Evolutionary conservation across 192 early-diverging fungal genomes (phyloP).

Genomic region (Coemansia sp.): DNA sequence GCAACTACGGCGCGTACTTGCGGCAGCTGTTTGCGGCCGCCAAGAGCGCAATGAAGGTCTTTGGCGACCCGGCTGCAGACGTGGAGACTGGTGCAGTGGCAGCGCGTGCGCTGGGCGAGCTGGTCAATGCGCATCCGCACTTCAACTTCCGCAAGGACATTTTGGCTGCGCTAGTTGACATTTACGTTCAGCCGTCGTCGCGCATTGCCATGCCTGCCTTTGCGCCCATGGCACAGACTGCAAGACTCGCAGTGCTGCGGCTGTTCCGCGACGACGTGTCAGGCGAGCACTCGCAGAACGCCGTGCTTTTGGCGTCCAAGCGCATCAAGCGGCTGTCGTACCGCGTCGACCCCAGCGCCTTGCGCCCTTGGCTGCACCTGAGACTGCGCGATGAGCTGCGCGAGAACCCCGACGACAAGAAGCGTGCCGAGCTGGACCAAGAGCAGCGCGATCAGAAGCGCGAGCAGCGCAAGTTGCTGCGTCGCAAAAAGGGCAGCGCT

Average conservation of each 20-base stretch:
- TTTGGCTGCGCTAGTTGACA: constrained; percentile 77
- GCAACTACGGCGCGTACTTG: constrained; percentile 85
- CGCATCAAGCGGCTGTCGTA: constrained; percentile 84
- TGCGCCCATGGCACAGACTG: constrained; percentile 69
- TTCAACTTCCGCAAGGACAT: constrained; percentile 96
- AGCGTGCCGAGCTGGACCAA: constrained; percentile 56
- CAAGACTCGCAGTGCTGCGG: constrained; percentile 74
- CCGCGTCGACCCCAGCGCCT: constrained; percentile 64
- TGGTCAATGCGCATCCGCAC: constrained; percentile 82
- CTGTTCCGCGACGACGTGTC: constrained; percentile 86
- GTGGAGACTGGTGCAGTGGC: constrained; percentile 64
- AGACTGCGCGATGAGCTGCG: constrained; percentile 84
- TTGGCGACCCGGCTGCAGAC: constrained; percentile 36
- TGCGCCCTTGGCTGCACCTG: constrained; percentile 82
- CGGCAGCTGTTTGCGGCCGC: constrained; percentile 67
- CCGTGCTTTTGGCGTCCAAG: constrained; percentile 83
- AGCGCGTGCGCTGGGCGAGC: constrained; percentile 80
- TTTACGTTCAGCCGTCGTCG: constrained; percentile 59
- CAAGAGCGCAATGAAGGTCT: constrained; percentile 44
- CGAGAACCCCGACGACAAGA: constrained; percentile 59
- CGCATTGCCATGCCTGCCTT: constrained; percentile 69
- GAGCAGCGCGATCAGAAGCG: constrained; percentile 58
- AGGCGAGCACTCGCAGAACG: constrained; percentile 85
- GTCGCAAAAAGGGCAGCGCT: constrained; percentile 43
- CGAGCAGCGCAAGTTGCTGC: constrained; percentile 40